phyloP scores from a whole-genome alignment of 345 rosid species.

The Pistacia atlantica region DNA sequence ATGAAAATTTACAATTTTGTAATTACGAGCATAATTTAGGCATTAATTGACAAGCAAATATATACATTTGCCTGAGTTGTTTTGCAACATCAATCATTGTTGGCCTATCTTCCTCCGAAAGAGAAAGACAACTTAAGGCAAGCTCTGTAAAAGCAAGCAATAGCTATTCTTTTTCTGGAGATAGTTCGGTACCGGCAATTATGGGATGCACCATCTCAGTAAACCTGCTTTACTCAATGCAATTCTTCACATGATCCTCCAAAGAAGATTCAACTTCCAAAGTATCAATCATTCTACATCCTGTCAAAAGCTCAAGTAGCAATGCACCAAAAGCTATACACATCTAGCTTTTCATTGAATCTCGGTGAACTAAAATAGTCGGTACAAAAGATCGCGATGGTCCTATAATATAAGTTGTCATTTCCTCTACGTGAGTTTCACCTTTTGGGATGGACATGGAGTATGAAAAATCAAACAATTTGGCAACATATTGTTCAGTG shows the following conservation, averaged over 20 bases:
- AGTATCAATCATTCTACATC: accelerated
- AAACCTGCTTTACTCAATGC: background rate
- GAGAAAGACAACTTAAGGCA: background rate
- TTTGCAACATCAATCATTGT: conserved; percentile 25
- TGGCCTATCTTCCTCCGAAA: conserved; percentile 8
- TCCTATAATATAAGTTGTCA: background rate
- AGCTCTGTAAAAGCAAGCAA: background rate
- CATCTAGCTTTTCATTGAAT: conserved; percentile 31
- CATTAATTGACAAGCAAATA: background rate
- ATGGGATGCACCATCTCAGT: conserved; percentile 13
- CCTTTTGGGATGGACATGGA: conserved; percentile 5
- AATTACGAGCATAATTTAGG: too few relatives aligned
- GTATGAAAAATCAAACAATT: conserved; percentile 17
- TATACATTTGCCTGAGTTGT: conserved; percentile 12
- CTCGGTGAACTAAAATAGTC: background rate
- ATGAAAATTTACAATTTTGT: background rate
- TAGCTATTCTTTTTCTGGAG: background rate
- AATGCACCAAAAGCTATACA: background rate
- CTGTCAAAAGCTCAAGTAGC: background rate
- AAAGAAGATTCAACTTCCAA: background rate
- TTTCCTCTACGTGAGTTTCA: background rate
- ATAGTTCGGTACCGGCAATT: background rate
- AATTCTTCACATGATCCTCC: background rate
- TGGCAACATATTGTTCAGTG: conserved; percentile 4
- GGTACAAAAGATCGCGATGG: conserved; percentile 6